phyloP scores from a whole-genome alignment of 2,329 filamentous ascomycete genomes.

The Aspergillus sp. region DNA sequence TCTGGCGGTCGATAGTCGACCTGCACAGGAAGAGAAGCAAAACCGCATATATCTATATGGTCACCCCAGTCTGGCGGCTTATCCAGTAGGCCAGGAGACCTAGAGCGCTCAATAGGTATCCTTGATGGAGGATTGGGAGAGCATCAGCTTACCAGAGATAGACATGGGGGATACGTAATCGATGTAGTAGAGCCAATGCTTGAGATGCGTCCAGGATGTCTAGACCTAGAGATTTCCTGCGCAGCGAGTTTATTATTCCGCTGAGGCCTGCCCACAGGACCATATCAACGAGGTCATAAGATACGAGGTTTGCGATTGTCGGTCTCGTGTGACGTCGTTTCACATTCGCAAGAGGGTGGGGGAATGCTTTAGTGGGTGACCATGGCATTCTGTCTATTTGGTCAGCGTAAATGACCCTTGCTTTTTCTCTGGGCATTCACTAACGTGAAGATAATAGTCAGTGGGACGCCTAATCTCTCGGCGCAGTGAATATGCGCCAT shows the following conservation, averaged over 20 bases:
- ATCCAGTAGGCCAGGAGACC: conserved; percentile 1
- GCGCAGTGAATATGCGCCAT: conserved; percentile 1
- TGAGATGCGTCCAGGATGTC: too few species aligned
- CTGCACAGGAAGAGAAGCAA: neutral
- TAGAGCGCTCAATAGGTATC: neutral
- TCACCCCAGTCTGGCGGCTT: conserved; percentile 1
- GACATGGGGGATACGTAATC: conserved; percentile 1
- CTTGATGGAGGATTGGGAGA: neutral
- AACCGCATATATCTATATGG: conserved; percentile 1
- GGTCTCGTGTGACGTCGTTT: neutral
- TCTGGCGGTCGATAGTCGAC: neutral
- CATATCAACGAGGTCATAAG: too few species aligned
- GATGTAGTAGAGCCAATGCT: too few species aligned
- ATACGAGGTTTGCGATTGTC: neutral
- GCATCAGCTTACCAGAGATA: neutral
- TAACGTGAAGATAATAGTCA: conserved; percentile 3
- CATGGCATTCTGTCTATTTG: conserved; percentile 1
- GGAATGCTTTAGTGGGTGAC: conserved; percentile 1
- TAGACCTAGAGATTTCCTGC: too few species aligned
- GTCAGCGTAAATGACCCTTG: too few species aligned
- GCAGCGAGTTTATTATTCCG: too few species aligned
- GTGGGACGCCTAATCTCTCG: neutral
- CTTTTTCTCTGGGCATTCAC: too few species aligned
- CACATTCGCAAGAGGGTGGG: conserved; percentile 5
- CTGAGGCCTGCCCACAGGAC: too few species aligned